Conservation (phyloP, 495 filamentous ascomycete genomes). For the Neurospora sp. region DNA sequence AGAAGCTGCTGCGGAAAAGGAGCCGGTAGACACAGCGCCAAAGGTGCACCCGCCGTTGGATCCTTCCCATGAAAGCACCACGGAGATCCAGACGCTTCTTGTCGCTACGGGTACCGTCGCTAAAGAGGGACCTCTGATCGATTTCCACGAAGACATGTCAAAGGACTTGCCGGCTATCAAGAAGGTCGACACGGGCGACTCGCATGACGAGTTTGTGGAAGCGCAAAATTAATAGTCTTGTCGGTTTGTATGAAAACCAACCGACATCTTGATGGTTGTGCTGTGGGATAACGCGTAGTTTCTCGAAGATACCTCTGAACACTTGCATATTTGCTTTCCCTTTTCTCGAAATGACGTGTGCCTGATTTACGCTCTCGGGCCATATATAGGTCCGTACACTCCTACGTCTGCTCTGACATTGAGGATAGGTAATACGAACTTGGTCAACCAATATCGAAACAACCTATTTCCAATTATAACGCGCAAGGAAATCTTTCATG, state of each 20-base stretch:
- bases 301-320: not conserved
- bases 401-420: not conserved
- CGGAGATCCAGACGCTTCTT: conserved; percentile 33
- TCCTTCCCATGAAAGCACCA: conserved; percentile 16
- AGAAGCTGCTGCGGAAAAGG: not conserved
- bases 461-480: not conserved
- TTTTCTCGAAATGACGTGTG: not conserved
- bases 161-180: conserved; percentile 27
- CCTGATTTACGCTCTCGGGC: not conserved
- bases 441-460: not conserved
- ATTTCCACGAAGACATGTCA: conserved; percentile 43
- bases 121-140: conserved; percentile 30
- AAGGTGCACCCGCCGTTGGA: conserved; percentile 9
- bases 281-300: not conserved
- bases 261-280: not conserved
- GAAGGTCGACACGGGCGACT: conserved; percentile 16
- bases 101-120: conserved; percentile 28
- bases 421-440: not conserved
- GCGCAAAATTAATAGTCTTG: conserved; percentile 13
- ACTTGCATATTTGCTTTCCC: not conserved
- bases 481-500: not conserved
- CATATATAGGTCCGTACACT: not conserved
- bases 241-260: not conserved
- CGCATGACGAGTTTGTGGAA: conserved; percentile 25
- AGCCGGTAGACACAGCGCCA: not conserved